These are phyloP conservation scores for Orbilia quercus DNA, from an alignment of 2,329 filamentous ascomycete genomes.

Conservation along the genomic window DNA sequence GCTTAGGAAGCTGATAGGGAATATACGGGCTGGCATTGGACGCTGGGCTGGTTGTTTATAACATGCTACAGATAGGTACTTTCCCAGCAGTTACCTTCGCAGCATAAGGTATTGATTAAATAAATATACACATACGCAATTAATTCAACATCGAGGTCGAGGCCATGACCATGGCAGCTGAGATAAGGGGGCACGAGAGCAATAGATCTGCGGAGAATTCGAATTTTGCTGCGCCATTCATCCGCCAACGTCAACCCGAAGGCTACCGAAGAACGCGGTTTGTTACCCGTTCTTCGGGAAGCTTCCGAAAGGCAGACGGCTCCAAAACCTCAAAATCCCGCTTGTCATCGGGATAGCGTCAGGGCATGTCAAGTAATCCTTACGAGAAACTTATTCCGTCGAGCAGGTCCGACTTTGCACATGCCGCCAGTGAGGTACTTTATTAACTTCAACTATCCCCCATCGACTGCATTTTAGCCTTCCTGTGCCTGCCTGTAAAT, in stretches of 20 bases:
- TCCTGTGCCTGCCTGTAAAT: neutral
- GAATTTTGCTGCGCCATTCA: constrained; percentile 32
- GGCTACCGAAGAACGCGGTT: constrained; percentile 10
- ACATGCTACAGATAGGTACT: too few species aligned
- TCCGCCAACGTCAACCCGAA: constrained; percentile 24
- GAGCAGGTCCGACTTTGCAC: neutral
- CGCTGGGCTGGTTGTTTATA: too few species aligned
- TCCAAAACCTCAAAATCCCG: constrained; percentile 45
- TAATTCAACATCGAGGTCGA: too few species aligned
- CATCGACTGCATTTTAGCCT: constrained; percentile 16
- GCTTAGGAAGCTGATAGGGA: neutral
- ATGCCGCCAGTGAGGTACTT: neutral
- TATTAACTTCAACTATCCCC: constrained; percentile 10
- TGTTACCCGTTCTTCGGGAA: constrained; percentile 41
- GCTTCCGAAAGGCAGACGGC: constrained; percentile 39
- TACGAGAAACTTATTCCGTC: constrained; percentile 17
- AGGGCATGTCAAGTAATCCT: constrained; percentile 13
- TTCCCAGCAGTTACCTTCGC: too few species aligned
- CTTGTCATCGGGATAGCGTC: constrained; percentile 47
- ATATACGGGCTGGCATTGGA: neutral
- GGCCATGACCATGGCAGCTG: too few species aligned
- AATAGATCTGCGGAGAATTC: neutral
- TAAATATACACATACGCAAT: too few species aligned
- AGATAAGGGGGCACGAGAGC: too few species aligned
- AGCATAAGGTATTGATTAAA: too few species aligned